phyloP scores from a whole-genome alignment of 2,329 filamentous ascomycete genomes.

The Thyridium curvatum region DNA sequence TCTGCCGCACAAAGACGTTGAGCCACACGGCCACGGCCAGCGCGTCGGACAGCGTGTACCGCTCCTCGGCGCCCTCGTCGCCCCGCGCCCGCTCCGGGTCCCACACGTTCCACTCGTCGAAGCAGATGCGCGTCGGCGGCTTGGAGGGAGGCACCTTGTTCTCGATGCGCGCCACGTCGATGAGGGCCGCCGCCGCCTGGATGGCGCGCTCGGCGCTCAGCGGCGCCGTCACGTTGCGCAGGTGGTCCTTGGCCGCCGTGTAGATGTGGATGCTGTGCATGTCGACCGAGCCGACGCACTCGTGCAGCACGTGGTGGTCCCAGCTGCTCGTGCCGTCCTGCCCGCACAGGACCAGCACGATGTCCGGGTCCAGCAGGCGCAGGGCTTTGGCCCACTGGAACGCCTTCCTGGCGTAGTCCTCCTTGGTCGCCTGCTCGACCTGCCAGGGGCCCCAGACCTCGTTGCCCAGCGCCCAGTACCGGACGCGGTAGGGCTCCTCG shows the following conservation, averaged over 20 bases:
- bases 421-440: slow-evolving; percentile 62
- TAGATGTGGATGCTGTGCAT: slow-evolving; percentile 82
- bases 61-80: slow-evolving; percentile 65
- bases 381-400: slow-evolving; percentile 68
- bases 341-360: slow-evolving; percentile 69
- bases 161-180: slow-evolving; percentile 68
- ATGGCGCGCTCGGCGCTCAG: slow-evolving; percentile 68
- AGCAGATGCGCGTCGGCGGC: slow-evolving; percentile 66
- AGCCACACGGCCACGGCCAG: slow-evolving; percentile 70
- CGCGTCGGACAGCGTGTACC: slow-evolving; percentile 68
- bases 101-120: slow-evolving; percentile 85
- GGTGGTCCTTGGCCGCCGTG: slow-evolving; percentile 50
- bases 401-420: slow-evolving; percentile 62
- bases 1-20: slow-evolving; percentile 70
- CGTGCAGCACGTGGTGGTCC: slow-evolving; percentile 68
- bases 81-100: slow-evolving; percentile 66
- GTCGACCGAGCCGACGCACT: slow-evolving; percentile 60
- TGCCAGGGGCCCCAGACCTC: slow-evolving; percentile 59
- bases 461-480: slow-evolving; percentile 84
- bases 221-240: slow-evolving; percentile 54
- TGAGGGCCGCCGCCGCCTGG: slow-evolving; percentile 59
- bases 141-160: slow-evolving; percentile 53
- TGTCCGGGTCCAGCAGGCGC: slow-evolving; percentile 63
- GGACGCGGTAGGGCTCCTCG: slow-evolving; percentile 71
- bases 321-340: slow-evolving; percentile 62